Evolutionary conservation across 2,329 filamentous ascomycete species (phyloP).

Genomic region (Elsinoe batatas): DNA sequence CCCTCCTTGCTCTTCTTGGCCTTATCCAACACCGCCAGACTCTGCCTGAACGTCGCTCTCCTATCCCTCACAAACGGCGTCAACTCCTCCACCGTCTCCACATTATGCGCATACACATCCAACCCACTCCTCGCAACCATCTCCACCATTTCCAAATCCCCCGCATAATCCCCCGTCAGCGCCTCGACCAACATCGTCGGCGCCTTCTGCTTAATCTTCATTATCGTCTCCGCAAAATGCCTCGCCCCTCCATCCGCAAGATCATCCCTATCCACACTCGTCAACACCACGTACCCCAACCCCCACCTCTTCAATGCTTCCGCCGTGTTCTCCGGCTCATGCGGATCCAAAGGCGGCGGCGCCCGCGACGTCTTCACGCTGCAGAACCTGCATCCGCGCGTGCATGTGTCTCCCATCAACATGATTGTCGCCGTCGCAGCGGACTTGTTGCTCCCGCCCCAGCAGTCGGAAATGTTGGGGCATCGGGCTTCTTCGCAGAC

Average conservation of each 20-base stretch:
- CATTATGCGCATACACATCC: conserved; percentile 94
- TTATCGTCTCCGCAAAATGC: conserved; percentile 90
- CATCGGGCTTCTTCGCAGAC: conserved; percentile 97
- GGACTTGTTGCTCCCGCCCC: conserved; percentile 81
- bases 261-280: conserved; percentile 88
- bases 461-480: conserved; percentile 96
- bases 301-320: conserved; percentile 91
- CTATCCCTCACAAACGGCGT: conserved; percentile 86
- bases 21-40: conserved; percentile 64
- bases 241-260: conserved; percentile 75
- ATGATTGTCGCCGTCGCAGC: conserved; percentile 96
- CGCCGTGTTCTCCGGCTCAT: conserved; percentile 93
- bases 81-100: conserved; percentile 86
- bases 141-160: conserved; percentile 77
- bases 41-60: conserved; percentile 80
- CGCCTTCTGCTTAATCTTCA: conserved; percentile 71
- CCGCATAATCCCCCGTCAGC: conserved; percentile 76
- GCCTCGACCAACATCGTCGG: conserved; percentile 71
- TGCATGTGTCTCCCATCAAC: conserved; percentile 98
- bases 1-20: conserved; percentile 68
- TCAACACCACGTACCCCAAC: conserved; percentile 89
- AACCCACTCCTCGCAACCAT: conserved; percentile 78
- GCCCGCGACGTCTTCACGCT: conserved; percentile 79
- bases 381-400: conserved; percentile 91
- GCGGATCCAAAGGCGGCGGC: conserved; percentile 75